phyloP scores from a whole-genome alignment of 2,329 filamentous ascomycete species.

The Ceratocystis eucalypticola region DNA sequence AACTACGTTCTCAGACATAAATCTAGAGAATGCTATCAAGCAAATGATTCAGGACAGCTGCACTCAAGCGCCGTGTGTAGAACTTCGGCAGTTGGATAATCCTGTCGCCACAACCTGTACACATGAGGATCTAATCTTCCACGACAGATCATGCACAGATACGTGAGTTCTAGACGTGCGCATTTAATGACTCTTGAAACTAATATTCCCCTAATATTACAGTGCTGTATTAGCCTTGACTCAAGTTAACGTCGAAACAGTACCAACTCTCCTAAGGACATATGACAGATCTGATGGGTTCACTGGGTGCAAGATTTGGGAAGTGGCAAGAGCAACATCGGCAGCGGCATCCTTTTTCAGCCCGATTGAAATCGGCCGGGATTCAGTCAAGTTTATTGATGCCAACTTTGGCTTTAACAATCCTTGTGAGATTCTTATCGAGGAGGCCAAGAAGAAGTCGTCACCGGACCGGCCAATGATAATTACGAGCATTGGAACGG shows the following conservation, averaged over 20 bases:
- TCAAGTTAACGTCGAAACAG: constrained; percentile 15
- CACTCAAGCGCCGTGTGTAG: not conserved
- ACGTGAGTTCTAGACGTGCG: not conserved
- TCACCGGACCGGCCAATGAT: constrained; percentile 18
- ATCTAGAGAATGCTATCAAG: not conserved
- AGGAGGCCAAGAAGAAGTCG: constrained; percentile 21
- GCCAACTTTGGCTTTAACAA: constrained; percentile 26
- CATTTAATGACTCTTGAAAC: not conserved
- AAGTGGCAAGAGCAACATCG: constrained; percentile 25
- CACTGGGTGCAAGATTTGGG: constrained; percentile 24
- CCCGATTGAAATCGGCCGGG: constrained; percentile 23
- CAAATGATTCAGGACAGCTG: not conserved
- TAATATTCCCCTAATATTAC: not conserved
- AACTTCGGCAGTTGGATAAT: not conserved
- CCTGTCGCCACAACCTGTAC: not conserved
- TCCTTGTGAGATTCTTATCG: constrained; percentile 24
- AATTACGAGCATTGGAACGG: constrained; percentile 24
- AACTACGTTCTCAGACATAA: not conserved
- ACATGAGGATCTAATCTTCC: not conserved
- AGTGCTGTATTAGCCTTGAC: not conserved
- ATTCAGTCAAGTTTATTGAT: constrained; percentile 24
- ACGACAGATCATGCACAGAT: not conserved
- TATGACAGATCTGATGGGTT: constrained; percentile 22
- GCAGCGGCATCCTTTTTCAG: constrained; percentile 26
- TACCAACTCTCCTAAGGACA: constrained; percentile 23